Base-by-base conservation (phyloP, 1,284 basidiomycete genomes). In the Irpex sp. region DNA sequence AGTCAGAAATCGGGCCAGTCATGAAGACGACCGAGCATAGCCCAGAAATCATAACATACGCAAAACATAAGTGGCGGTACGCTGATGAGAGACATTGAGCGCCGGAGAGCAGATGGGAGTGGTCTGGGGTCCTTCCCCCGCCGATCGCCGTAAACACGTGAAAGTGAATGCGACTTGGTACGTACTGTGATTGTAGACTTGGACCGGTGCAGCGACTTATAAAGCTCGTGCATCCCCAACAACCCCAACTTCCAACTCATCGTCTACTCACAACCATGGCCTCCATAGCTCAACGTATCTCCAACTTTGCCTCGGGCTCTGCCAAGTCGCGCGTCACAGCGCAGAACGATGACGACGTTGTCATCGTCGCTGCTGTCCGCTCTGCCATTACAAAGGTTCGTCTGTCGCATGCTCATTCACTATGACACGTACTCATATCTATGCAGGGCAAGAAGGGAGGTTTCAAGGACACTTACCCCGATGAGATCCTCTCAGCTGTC, bases 381-480 rank as follows among this genome's bases (percentile, higher is more conserved):
- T 93, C 96, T 40, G 91, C 96, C 52, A 83, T 97, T 69, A 97
- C 95, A 47, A 96, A 94, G 84, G 93, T 92, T 19, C 60, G 77
- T 34, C 31, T 69, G 19, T 11, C 13, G 47, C 6, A 0, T 52
- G 4, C 19, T 26, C 8, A 26, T 21, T 8, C 17, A 1, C 11
- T 9, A 9, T 34, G 13, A 5, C 31, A 15, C 17, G 8, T 9
- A 47, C 36, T 38, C 57, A 5, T 15, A n/a, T 59, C 34, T n/a
- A 48, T 21, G 5, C 67, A 92, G 88, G 88, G 87, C 36, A 92
- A 85, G 77, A 97, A 97, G 77, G 96, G 96, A 63, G 94, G 93
- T 13, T 96, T 98, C 82, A 95, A 97, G 76, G 94, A 97, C 76
- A 93, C 93, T 31, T 84, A 88, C 58, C 94, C 95, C 9, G 97